Conservation (phyloP, 208 protist species). For the Phytomonas sp. region DNA sequence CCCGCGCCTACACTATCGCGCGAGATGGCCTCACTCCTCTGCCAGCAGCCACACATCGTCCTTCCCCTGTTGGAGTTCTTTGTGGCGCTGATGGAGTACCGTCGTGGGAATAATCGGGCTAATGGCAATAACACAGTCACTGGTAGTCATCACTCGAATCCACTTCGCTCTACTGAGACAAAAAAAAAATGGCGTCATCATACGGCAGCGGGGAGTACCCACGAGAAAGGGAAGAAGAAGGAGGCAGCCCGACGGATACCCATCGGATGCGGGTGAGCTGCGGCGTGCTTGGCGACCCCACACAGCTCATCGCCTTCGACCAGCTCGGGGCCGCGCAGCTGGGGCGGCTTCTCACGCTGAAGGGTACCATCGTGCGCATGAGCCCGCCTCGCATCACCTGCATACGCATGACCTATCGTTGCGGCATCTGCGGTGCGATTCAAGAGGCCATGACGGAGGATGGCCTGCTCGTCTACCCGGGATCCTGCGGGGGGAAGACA, state of each 20-base stretch:
- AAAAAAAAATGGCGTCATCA: too few relatives aligned
- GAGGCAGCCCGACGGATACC: too few relatives aligned
- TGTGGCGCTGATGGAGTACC: conserved; percentile 36
- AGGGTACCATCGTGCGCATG: conserved; percentile 72
- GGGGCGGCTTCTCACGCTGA: conserved; percentile 57
- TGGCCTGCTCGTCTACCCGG: conserved; percentile 65
- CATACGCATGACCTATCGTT: conserved; percentile 52
- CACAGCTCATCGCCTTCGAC: conserved; percentile 41
- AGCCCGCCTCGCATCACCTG: conserved; percentile 62
- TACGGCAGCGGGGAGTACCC: too few relatives aligned
- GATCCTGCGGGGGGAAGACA: conserved; percentile 28
- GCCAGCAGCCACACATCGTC: conserved; percentile 45
- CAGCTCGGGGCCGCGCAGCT: conserved; percentile 61
- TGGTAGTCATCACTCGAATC: too few relatives aligned
- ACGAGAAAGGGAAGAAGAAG: too few relatives aligned
- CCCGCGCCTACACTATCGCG: conserved; percentile 16
- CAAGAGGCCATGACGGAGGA: conserved; percentile 44
- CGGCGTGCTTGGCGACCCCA: conserved; percentile 19
- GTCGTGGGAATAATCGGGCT: too few relatives aligned
- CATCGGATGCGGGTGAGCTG: conserved; percentile 6
- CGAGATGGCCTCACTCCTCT: conserved; percentile 41
- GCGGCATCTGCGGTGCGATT: conserved; percentile 50
- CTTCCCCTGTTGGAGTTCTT: conserved; percentile 74
- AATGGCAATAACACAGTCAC: too few relatives aligned
- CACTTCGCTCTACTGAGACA: too few relatives aligned